Conservation (phyloP, 768 basidiomycete genomes). For the Pleurotus giganteus region DNA sequence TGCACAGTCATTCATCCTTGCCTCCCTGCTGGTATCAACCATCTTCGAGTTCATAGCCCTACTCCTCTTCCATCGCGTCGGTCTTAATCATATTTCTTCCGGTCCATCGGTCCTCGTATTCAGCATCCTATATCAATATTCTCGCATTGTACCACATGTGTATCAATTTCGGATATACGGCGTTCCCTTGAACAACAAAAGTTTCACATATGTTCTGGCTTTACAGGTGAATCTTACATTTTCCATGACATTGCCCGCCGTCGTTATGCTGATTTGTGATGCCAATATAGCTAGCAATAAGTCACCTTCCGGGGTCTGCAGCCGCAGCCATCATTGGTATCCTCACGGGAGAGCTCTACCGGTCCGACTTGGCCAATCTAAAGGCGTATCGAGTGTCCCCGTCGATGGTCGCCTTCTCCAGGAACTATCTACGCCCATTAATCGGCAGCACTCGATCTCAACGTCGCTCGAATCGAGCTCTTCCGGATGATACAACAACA, state of each 20-base stretch:
- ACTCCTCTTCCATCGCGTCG: conserved; percentile 60
- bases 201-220: conserved; percentile 68
- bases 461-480: conserved; percentile 67
- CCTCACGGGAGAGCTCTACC: conserved; percentile 73
- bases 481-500: conserved; percentile 52
- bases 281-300: conserved; percentile 62
- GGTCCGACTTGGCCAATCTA: conserved; percentile 76
- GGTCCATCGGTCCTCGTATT: conserved; percentile 79
- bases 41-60: conserved; percentile 65
- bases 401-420: conserved; percentile 50
- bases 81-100: conserved; percentile 71
- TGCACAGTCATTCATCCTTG: conserved; percentile 70
- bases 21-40: conserved; percentile 65
- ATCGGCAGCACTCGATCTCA: conserved; percentile 64
- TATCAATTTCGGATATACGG: conserved; percentile 81
- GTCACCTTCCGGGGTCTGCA: conserved; percentile 64
- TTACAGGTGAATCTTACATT: conserved; percentile 52
- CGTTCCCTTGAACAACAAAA: conserved; percentile 72
- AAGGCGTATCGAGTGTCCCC: conserved; percentile 79
- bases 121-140: conserved; percentile 81
- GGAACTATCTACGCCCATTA: conserved; percentile 61
- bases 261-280: background rate
- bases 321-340: conserved; percentile 64
- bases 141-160: conserved; percentile 68
- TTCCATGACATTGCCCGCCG: conserved; percentile 5